Base-by-base conservation (phyloP, 2,329 filamentous ascomycete species). In the Elsinoe necatrix region DNA sequence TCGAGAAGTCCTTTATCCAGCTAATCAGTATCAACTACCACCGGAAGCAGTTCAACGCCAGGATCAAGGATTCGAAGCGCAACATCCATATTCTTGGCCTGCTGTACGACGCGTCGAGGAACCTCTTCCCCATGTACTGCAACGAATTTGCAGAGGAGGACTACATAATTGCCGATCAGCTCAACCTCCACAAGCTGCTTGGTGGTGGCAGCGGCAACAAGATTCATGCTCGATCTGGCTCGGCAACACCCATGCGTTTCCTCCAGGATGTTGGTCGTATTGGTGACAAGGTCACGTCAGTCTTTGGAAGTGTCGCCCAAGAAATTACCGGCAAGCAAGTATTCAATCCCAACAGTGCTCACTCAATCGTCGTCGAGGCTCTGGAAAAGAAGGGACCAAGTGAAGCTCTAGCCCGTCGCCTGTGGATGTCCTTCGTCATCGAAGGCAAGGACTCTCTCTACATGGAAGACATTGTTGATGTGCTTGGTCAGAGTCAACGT, bases 341-440 rank as follows among this genome's bases (percentile, higher is more conserved):
- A 20, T 95, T 97, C 75, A 95, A 96, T 71, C 86, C 89, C 12
- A 92, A 88, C 65, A 87, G 90, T 4, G 85, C 91, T 0, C 91
- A 96, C 69, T 93, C 89, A 0, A 83, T 97, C 50, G 89, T 97
- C 4, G 78, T 95, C 11, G 84, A 95, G 68, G 93, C 92, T 7
- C 77, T 97, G 29, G 91, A 96, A 71, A 92, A 89, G 73, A 83
- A 81, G 42, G 79, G 80, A 59, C 87, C 89, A 5, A 89, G 90
- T 0, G 91, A 97, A 69, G 93, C 93, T n/a, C 75, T 97, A 58
- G 91, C 89, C n/a, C 86, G 83, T 63, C 86, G 93, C 66, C 85
- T 97, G 61, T 97, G 93, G 93, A 95, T 96, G 89, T 96, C 91
- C 0, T 95, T 96, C 68, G 93, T 95, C 1, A 83, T 93, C 3